Evolutionary conservation across 2,329 filamentous ascomycete species (phyloP).

Genomic region (Fonsecaea monophora): DNA sequence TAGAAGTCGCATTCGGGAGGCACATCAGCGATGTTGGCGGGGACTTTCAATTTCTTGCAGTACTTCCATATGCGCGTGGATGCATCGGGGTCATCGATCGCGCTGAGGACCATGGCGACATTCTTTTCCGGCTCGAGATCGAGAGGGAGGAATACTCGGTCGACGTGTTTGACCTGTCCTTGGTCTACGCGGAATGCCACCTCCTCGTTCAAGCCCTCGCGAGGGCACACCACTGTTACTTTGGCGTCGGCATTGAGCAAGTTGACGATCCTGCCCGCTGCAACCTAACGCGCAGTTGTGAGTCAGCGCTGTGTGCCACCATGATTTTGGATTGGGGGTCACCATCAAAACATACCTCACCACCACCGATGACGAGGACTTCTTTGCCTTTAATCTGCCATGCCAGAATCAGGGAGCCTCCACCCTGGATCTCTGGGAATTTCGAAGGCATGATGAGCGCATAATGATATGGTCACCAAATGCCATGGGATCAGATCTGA

Average conservation of each 20-base stretch:
- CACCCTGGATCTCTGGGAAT: constrained; percentile 84
- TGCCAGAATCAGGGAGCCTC: constrained; percentile 90
- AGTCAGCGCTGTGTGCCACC: constrained; percentile 1
- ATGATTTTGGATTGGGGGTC: neutral
- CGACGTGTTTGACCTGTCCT: constrained; percentile 77
- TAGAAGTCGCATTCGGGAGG: constrained; percentile 98
- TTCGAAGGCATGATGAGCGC: constrained; percentile 54
- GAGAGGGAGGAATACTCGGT: constrained; percentile 82
- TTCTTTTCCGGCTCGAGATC: constrained; percentile 73
- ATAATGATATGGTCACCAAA: constrained; percentile 22
- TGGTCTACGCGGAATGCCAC: constrained; percentile 80
- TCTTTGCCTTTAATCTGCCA: constrained; percentile 93
- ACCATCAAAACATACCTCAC: constrained; percentile 72
- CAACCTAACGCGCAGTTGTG: constrained; percentile 68
- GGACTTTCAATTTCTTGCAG: constrained; percentile 82
- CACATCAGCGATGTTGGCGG: constrained; percentile 96
- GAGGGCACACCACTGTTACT: constrained; percentile 83
- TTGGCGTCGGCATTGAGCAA: constrained; percentile 92
- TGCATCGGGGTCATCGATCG: constrained; percentile 91
- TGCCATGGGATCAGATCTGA: constrained; percentile 23
- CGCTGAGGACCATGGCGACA: constrained; percentile 85
- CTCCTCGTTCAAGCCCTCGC: constrained; percentile 82
- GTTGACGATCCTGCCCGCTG: constrained; percentile 90
- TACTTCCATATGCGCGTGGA: constrained; percentile 91
- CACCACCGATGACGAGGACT: constrained; percentile 91